These are phyloP conservation scores for Pseudogymnoascus sp. DNA, from an alignment of 2,329 filamentous ascomycete genomes.

Conservation along the genomic window DNA sequence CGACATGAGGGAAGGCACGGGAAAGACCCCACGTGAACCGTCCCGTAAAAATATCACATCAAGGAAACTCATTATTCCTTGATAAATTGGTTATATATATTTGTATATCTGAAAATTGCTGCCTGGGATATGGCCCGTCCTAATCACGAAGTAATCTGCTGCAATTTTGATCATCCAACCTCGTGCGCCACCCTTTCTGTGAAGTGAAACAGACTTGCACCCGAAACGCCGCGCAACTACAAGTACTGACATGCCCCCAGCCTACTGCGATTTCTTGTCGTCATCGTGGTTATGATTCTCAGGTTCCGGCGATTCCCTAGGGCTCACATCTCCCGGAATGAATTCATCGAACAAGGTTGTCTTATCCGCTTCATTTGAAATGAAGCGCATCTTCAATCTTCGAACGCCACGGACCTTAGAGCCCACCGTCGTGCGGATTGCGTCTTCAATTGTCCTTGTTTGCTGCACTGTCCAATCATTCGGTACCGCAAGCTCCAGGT, in stretches of 20 bases:
- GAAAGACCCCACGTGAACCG: neutral
- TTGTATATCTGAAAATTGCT: neutral
- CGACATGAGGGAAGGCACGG: neutral
- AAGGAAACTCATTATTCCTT: neutral
- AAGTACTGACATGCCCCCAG: neutral
- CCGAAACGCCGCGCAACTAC: slow-evolving; percentile 1
- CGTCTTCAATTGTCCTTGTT: slow-evolving; percentile 61
- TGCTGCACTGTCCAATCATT: slow-evolving; percentile 66
- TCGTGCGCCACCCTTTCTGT: neutral
- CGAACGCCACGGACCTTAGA: slow-evolving; percentile 74
- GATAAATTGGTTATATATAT: neutral
- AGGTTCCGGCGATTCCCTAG: slow-evolving; percentile 45
- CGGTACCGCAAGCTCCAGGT: slow-evolving; percentile 77
- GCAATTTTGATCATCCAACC: neutral
- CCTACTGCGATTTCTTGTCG: neutral
- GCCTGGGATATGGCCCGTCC: neutral
- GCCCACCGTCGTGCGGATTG: slow-evolving; percentile 64
- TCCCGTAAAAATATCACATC: neutral
- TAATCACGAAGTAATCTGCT: neutral
- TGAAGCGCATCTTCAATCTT: slow-evolving; percentile 75
- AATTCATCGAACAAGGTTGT: slow-evolving; percentile 69
- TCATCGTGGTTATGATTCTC: neutral
- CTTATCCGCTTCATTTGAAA: slow-evolving; percentile 53
- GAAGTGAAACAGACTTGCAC: slow-evolving; percentile 4
- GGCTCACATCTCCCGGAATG: slow-evolving; percentile 54